phyloP scores from a whole-genome alignment of 768 basidiomycete genomes.

The Naganishia vishniacii region DNA sequence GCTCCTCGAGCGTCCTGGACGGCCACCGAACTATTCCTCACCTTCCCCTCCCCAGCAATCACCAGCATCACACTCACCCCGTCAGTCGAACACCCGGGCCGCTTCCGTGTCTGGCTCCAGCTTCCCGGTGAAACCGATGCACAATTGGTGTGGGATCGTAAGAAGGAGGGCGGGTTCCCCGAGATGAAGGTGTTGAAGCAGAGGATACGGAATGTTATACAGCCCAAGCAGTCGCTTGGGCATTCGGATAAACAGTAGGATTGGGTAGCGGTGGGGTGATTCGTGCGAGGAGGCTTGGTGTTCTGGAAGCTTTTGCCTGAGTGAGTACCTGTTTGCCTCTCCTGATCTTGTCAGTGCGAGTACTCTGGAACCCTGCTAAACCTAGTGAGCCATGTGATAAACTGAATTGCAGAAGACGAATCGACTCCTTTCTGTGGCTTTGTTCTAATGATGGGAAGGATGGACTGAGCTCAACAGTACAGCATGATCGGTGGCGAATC shows the following conservation, averaged over 20 bases:
- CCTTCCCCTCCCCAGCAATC: constrained; percentile 75
- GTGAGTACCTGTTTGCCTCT: no score
- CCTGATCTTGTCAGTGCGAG: no score
- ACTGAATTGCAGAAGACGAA: no score
- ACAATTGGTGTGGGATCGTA: constrained; percentile 72
- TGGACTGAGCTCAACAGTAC: no score
- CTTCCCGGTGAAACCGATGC: constrained; percentile 31
- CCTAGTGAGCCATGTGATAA: no score
- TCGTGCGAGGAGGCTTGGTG: no score
- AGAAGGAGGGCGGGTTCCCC: constrained; percentile 83
- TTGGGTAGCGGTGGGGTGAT: background rate
- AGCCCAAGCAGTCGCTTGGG: constrained; percentile 75
- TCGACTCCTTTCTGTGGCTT: no score
- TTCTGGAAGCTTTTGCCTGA: no score
- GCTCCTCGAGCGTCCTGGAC: constrained; percentile 87
- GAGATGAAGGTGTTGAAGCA: constrained; percentile 78
- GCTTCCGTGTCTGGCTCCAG: constrained; percentile 83
- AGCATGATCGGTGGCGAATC: no score
- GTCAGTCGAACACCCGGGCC: constrained; percentile 73
- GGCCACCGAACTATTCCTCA: constrained; percentile 84
- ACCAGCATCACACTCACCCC: constrained; percentile 67
- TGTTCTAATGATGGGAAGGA: no score
- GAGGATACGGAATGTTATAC: constrained; percentile 71
- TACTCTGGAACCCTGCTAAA: no score
- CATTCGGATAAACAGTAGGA: constrained; percentile 63